Base-by-base conservation (phyloP, 352 stramenopile genomes). In the Pythium dissotocum region DNA sequence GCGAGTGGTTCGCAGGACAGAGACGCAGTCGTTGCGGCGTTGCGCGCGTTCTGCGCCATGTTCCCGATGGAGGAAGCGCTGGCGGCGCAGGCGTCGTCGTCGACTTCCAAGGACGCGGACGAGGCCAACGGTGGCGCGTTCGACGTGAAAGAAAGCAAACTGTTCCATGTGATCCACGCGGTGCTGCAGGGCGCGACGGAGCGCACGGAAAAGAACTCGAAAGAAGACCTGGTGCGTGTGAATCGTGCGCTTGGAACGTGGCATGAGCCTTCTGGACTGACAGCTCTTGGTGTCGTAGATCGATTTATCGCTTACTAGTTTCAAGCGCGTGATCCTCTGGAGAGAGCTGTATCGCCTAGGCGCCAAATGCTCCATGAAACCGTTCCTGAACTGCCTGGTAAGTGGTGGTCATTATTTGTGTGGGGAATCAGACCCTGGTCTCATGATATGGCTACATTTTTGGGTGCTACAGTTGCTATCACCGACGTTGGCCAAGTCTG, bases 291-390 rank as follows among this genome's bases (percentile, higher is more conserved):
- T 21, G 28, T 59, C 10, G 26, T 38, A 88, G 86, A 90, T 86
- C 38, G 79, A 85, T 44, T 70, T 91, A 24, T 67, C 90, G 42
- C 68, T 95, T 44, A 80, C 75, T 40, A 88, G 66, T 51, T 91
- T 94, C 70, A 83, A 85, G 44, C 85, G 85, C 18, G 71, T 95
- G 42, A 89, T 95, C 54, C 65, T 80, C 51, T 95, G 84, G 85
- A 73, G 84, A 33, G 85, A 95, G 58, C 82, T 95, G 57, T 91
- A 94, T 62, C 86, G 83, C 35, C 66, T 94, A 21, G 88, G 85
- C 51, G 82, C 82, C 59, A 94, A 93, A 71, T 94, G 83, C 72
- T 90, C 84, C 18, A 81, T 92, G 69, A 94, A 92, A 69, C 87
- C 87, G 10, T 89, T 95, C 48, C 73, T 95, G 32, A 80, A 77